Conservation (phyloP, 1,284 basidiomycete genomes). For the Apiotrichum laibachii region DNA sequence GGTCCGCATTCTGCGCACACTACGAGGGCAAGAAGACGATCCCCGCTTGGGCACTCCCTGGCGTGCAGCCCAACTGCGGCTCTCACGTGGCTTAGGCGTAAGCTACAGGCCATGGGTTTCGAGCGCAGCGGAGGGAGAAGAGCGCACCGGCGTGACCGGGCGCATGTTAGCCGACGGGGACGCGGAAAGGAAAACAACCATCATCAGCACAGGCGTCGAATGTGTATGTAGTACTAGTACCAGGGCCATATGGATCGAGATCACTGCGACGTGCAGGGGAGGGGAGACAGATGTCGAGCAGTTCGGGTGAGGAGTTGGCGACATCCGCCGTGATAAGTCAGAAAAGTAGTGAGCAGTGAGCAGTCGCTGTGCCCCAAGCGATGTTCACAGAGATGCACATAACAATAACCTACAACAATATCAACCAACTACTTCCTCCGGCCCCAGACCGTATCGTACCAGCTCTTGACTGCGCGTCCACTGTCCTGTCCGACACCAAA, state of each 20-base stretch:
- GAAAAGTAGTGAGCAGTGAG: not conserved
- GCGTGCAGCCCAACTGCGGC: slow-evolving; percentile 11
- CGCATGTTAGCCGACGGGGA: too few species aligned
- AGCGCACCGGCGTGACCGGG: too few species aligned
- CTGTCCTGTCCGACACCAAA: slow-evolving; percentile 80
- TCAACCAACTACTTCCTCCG: slow-evolving; percentile 2
- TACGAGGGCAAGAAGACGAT: slow-evolving; percentile 25
- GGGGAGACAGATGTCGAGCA: not conserved
- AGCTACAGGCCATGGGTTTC: not conserved
- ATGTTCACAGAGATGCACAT: slow-evolving; percentile 1
- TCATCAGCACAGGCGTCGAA: not conserved
- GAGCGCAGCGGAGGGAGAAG: not conserved
- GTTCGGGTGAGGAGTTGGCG: too few species aligned
- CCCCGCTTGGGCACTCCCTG: slow-evolving; percentile 22
- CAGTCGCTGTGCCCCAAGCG: not conserved
- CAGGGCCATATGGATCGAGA: not conserved
- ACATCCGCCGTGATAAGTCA: too few species aligned
- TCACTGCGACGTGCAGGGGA: not conserved
- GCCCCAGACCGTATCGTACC: slow-evolving; percentile 63
- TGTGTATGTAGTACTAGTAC: slow-evolving; percentile 6
- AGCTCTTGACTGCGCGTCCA: slow-evolving; percentile 68
- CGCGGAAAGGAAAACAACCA: not conserved
- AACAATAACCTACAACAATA: slow-evolving; percentile 1
- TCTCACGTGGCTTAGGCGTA: not conserved
- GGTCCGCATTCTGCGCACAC: slow-evolving; percentile 17